A percentile compares a stretch with the other conserved stretches of the same genome.
These are phyloP conservation scores for Pilasporangium apinafurcum DNA, from an alignment of 352 stramenopile species.

Conservation along the genomic window DNA sequence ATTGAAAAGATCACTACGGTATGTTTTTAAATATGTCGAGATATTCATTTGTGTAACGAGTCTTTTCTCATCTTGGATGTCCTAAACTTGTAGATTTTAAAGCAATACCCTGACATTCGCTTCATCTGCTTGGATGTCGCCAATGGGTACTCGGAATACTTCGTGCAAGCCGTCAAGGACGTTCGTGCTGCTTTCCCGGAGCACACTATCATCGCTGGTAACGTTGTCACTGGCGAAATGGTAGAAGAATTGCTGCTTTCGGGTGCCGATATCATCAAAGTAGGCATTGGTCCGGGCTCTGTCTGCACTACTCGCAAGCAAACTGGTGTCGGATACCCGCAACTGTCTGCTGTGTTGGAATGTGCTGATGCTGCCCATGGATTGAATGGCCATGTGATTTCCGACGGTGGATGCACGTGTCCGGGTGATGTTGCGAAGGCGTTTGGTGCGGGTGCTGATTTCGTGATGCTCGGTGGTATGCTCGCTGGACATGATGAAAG, in stretches of 20 bases:
- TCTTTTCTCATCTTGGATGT: no score
- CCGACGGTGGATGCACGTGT: constrained; percentile 86
- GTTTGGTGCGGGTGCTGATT: constrained; percentile 88
- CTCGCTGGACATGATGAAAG: constrained; percentile 89
- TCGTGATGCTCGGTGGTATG: constrained; percentile 93
- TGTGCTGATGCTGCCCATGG: constrained; percentile 88
- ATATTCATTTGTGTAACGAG: no score
- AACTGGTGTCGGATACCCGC: constrained; percentile 89
- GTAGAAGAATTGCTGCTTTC: constrained; percentile 88
- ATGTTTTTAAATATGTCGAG: no score
- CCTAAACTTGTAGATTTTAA: no score
- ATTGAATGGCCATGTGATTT: constrained; percentile 86
- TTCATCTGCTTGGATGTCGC: constrained; percentile 90
- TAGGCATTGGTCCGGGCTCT: constrained; percentile 88
- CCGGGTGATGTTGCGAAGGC: constrained; percentile 88
- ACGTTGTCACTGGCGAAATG: constrained; percentile 92
- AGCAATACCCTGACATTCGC: constrained; percentile 46
- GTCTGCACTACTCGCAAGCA: constrained; percentile 92
- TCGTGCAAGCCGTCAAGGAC: constrained; percentile 74
- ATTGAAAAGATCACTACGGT: constrained; percentile 54
- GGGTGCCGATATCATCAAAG: constrained; percentile 91
- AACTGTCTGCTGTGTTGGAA: constrained; percentile 89
- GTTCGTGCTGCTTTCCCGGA: constrained; percentile 49
- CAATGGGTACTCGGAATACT: constrained; percentile 86
- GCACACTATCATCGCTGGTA: constrained; percentile 89